Evolutionary conservation across 2,329 filamentous ascomycete species (phyloP), one percentile per base, ranked within the genome.

Genomic region (Ampelomyces quisqualis): DNA sequence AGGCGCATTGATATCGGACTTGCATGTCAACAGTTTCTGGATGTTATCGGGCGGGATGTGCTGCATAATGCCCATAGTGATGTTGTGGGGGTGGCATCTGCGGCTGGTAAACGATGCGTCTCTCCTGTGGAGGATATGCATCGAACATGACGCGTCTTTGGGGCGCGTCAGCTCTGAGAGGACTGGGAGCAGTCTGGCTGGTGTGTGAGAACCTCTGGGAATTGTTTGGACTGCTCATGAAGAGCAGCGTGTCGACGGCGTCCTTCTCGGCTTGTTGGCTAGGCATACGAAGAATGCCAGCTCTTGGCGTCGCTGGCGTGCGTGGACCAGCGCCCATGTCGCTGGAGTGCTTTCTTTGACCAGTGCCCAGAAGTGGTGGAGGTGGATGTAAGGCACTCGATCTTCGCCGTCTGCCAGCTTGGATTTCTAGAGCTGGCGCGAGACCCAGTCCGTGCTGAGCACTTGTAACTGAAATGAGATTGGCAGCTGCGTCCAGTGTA

Each of bases 161-260:
- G 5, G 57, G 51, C 5, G 50, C 53, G 17, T 66, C 62, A 18
- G 59, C 44, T 26, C 62, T 49, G 6, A 67, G 45, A n/a, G 62
- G 51, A 40, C 59, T 65, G 11, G 57, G 64, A 13, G 54, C 54
- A 13, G 56, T 49, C 20, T 55, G 53, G 21, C 45, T 59, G n/a
- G 39, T 48, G 5, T 62, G 54, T 20, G 64, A 49, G 5, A 63
- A 47, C 17, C 60, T 53, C 29, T 57, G 49, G 1, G 84, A 85
- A 64, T 88, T 86, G 11, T 84, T 84, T 0, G 86, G 86, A 48
- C 84, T 88, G 58, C 86, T 89, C 81, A 93, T 86, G 59, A 90
- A 90, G 18, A 91, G 73, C 17, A 93, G 70, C 1, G 86, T 85
- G 60, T 90, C 87, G 32, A 91, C 82, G 5, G 88, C 88, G 57